Conservation (phyloP, 805 yeast species). For the Ogataea paraovalis region DNA sequence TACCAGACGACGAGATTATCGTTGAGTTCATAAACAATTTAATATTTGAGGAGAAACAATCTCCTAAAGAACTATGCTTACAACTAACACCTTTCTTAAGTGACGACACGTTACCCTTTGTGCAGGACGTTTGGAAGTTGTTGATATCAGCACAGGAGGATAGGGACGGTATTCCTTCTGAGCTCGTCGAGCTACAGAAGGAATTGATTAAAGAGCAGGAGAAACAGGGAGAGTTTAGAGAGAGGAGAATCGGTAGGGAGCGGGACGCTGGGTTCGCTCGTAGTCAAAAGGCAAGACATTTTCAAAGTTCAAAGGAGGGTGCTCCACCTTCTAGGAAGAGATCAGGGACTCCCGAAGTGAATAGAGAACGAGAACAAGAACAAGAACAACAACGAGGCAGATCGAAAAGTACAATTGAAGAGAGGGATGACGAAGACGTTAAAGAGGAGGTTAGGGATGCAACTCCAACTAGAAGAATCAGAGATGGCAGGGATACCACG, state of each 20-base stretch:
- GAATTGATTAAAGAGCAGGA: neutral
- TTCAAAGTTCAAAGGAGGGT: too few relatives aligned
- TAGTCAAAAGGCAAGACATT: too few relatives aligned
- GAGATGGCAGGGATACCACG: neutral
- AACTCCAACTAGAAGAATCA: too few relatives aligned
- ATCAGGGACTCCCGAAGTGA: too few relatives aligned
- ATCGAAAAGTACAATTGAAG: neutral
- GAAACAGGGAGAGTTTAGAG: neutral
- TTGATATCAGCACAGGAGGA: conserved; percentile 41
- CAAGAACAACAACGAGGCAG: neutral
- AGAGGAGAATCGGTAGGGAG: too few relatives aligned
- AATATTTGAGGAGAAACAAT: conserved; percentile 34
- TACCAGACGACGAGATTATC: conserved; percentile 50
- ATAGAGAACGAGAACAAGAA: neutral
- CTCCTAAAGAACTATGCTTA: conserved; percentile 37
- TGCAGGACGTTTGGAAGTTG: conserved; percentile 41
- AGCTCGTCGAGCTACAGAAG: conserved; percentile 20
- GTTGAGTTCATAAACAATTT: conserved; percentile 43
- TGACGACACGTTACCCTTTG: conserved; percentile 36
- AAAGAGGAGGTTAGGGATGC: too few relatives aligned
- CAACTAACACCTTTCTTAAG: conserved; percentile 46
- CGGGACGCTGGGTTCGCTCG: too few relatives aligned
- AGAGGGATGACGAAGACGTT: too few relatives aligned
- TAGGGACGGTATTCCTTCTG: conserved; percentile 42
- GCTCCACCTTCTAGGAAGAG: too few relatives aligned